phyloP scores from a whole-genome alignment of 352 stramenopile species.

The Globisporangium paddicum region DNA sequence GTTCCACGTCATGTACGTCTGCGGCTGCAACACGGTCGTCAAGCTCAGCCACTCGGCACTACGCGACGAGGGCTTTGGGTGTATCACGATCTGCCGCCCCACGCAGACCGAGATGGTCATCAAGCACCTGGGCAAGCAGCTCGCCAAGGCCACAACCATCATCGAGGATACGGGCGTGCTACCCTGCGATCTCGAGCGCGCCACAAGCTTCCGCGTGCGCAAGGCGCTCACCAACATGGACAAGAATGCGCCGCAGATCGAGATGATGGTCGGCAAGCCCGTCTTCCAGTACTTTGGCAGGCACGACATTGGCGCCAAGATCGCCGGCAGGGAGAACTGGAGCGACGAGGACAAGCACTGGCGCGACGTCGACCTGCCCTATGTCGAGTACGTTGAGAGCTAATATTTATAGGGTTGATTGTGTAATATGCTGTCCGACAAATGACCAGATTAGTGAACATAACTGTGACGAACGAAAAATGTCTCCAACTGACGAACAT shows the following conservation, averaged over 20 bases:
- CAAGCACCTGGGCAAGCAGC: constrained; percentile 64
- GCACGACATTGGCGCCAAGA: constrained; percentile 52
- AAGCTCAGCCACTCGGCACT: constrained; percentile 73
- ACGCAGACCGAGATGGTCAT: constrained; percentile 65
- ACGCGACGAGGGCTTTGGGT: constrained; percentile 61
- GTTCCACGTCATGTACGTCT: constrained; percentile 77
- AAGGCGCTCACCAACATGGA: constrained; percentile 34
- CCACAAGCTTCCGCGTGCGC: constrained; percentile 60
- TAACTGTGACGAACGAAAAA: neutral
- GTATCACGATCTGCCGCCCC: constrained; percentile 59
- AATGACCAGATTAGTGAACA: neutral
- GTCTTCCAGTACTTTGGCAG: constrained; percentile 59
- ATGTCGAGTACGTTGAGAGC: constrained; percentile 71
- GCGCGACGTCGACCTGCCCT: constrained; percentile 52
- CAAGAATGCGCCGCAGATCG: constrained; percentile 29
- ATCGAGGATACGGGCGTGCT: constrained; percentile 70
- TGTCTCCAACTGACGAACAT: no score
- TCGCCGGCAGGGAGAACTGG: constrained; percentile 52
- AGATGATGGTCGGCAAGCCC: constrained; percentile 71
- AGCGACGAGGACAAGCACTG: constrained; percentile 63
- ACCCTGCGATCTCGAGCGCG: constrained; percentile 56
- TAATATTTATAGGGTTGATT: constrained; percentile 10
- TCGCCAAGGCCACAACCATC: constrained; percentile 55
- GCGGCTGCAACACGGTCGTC: constrained; percentile 71
- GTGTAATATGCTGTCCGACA: neutral